phyloP scores from a whole-genome alignment of 495 filamentous ascomycete genomes.

The Podospora australis region DNA sequence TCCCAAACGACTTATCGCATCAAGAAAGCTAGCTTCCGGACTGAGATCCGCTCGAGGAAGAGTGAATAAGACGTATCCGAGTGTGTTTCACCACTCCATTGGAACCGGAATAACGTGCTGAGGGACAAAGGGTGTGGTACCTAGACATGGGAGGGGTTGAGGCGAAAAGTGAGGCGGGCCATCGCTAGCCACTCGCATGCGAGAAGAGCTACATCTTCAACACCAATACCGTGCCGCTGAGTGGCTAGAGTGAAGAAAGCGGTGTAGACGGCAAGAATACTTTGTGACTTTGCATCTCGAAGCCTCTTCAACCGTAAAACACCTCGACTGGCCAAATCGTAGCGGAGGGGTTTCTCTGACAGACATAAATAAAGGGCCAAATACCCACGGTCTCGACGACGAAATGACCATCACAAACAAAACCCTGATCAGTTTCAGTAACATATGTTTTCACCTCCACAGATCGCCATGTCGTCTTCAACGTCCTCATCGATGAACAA shows the following conservation, averaged over 20 bases:
- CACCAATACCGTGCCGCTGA: slow-evolving; percentile 11
- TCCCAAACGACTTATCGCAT: background rate
- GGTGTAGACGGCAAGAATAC: slow-evolving; percentile 17
- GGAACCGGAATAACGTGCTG: background rate
- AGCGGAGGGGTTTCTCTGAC: slow-evolving; percentile 3
- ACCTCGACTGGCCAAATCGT: slow-evolving; percentile 11
- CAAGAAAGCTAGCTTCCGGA: background rate
- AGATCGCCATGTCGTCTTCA: slow-evolving; percentile 32
- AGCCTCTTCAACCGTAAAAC: slow-evolving; percentile 15
- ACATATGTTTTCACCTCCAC: background rate
- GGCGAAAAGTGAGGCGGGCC: slow-evolving; percentile 29
- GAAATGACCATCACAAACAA: background rate
- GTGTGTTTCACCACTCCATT: background rate
- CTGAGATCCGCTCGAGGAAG: background rate
- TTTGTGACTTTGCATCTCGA: slow-evolving; percentile 13
- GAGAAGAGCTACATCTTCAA: slow-evolving; percentile 14
- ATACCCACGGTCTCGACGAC: background rate
- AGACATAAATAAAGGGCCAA: slow-evolving; percentile 15
- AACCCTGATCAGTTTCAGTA: slow-evolving; percentile 3
- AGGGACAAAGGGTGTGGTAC: slow-evolving; percentile 9
- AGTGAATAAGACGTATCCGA: background rate
- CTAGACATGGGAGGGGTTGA: slow-evolving; percentile 5
- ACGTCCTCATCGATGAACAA: slow-evolving; percentile 39
- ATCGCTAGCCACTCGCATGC: slow-evolving; percentile 3
- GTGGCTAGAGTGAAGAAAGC: slow-evolving; percentile 19